These are phyloP conservation scores for Ilex asprella DNA, from an alignment of 257 asterid genomes.

Conservation along the genomic window DNA sequence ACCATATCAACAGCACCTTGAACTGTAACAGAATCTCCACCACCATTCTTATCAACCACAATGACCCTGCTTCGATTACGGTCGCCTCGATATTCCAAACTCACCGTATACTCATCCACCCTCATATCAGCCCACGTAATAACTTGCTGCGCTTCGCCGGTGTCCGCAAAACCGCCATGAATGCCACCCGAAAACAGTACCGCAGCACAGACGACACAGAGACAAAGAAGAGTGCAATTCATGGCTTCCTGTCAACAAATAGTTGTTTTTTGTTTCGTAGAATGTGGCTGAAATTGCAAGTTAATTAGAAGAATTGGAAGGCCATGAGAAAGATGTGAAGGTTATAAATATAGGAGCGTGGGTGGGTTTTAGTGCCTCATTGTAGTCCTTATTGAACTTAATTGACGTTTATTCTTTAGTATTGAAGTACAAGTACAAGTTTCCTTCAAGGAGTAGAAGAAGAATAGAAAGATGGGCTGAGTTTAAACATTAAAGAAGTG, in stretches of 20 bases:
- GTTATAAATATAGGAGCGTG: conserved; percentile 40
- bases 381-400: too few relatives aligned
- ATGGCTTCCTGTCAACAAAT: conserved; percentile 6
- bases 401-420: too few relatives aligned
- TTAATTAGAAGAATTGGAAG: neutral
- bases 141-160: neutral
- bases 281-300: too few relatives aligned
- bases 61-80: conserved; percentile 21
- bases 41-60: conserved; percentile 50
- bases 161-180: conserved; percentile 2
- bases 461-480: neutral
- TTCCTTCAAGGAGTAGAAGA: neutral
- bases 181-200: conserved; percentile 8
- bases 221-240: conserved; percentile 9
- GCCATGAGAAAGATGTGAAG: conserved; percentile 21
- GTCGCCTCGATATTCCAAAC: conserved; percentile 7
- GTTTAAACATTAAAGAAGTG: neutral
- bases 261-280: neutral
- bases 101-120: conserved; percentile 11
- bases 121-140: conserved; percentile 68
- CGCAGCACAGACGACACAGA: conserved; percentile 7
- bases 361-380: neutral
- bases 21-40: conserved; percentile 57
- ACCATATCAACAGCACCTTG: conserved; percentile 86
- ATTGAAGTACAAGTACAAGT: too few relatives aligned